phyloP scores from a whole-genome alignment of 208 protist genomes.

The Acanthamoeba rhysodes region DNA sequence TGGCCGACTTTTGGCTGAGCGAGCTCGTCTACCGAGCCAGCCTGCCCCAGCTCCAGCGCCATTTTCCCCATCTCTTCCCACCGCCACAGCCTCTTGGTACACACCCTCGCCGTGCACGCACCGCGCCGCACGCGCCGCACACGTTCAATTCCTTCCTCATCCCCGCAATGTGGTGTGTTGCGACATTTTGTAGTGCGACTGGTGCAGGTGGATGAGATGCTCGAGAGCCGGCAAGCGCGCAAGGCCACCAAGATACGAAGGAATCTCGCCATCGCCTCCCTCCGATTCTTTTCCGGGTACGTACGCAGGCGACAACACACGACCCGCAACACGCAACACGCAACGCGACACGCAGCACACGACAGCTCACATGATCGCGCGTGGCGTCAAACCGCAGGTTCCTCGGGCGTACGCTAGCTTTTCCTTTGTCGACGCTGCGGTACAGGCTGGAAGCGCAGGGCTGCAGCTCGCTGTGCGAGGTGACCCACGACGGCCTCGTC shows the following conservation, averaged over 20 bases:
- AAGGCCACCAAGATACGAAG: not conserved
- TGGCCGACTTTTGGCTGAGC: not conserved
- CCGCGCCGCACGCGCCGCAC: no score
- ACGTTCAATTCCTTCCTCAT: no score
- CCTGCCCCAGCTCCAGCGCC: not conserved
- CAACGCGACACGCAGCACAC: no score
- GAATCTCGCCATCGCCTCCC: not conserved
- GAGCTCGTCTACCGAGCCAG: not conserved
- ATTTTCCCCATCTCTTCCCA: not conserved
- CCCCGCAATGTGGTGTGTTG: no score
- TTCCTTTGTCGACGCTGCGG: not conserved
- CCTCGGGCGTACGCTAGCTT: not conserved
- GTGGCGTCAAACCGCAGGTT: not conserved
- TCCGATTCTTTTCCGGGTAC: not conserved
- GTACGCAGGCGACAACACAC: no score
- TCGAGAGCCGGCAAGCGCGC: not conserved
- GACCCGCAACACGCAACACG: no score
- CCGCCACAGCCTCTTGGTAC: not conserved
- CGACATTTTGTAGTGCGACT: not conserved
- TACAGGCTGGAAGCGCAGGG: not conserved
- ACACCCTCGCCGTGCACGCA: not conserved
- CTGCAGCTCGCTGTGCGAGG: constrained; percentile 7
- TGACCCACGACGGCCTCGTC: not conserved
- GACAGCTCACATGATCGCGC: no score
- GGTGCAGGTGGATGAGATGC: not conserved